Base-by-base conservation (phyloP, 176 grass and related monocot species). In the Oropetium thomaeum region DNA sequence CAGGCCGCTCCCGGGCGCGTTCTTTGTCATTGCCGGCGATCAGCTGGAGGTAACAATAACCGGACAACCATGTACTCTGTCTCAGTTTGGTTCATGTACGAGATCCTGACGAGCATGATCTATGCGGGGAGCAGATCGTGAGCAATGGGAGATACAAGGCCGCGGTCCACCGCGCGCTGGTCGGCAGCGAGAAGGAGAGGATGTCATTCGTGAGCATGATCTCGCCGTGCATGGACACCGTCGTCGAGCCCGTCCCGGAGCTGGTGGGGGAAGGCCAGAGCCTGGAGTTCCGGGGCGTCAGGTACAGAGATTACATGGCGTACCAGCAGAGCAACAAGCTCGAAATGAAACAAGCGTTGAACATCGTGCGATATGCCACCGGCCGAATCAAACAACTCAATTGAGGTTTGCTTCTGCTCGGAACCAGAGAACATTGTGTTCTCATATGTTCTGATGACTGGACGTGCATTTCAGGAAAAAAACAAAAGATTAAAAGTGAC, bases 61-160 rank as follows among this genome's bases (percentile, higher is more conserved):
- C 19, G 5, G 48, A 22, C 42, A 27, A 7, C 27, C 28, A 8
- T 8, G 1, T 14, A 20, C 5, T 2, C 17, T 10, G 1, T 52
- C 7, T 70, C 62, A 33, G 32, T 47, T 47, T 43, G 3, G 28
- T 33, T 54, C n/a, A 5, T 45, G 34, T 8, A 23, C 6, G 49
- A 22, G 17, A 52, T 52, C 7, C 48, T 52, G 19, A 48, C 7
- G n/a, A 52, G 53, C 23, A 28, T 41, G 57, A 14, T 2, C n/a
- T 38, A 27, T 34, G 27, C 30, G 20, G 26, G 9, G 16, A 70
- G 74, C 65, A 92, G 93, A 93, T 97, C 43, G 86, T 91, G 68
- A 97, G 76, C 81, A 97, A 91, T 52, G 88, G 88, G 48, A 93
- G 76, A 62, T 93, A 91, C 53, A 89, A 72, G 81, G 83, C 77